Percentiles rank a stretch among this genome's conserved stretches.
Conservation (phyloP, 2,329 filamentous ascomycete species). For the Talaromyces sp. region DNA sequence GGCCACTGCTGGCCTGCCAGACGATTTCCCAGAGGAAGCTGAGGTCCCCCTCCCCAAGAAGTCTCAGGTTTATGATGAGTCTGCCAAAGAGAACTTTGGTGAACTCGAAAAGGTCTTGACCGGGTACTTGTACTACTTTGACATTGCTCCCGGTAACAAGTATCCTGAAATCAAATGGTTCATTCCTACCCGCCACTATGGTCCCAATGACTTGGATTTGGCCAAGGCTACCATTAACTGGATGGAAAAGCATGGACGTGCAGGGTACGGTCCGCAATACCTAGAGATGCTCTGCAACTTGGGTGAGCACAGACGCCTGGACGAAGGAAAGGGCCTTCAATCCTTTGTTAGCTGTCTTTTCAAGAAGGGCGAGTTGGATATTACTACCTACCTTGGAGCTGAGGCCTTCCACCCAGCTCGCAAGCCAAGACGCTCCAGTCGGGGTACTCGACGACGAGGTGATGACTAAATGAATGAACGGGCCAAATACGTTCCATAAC, state of each 20-base stretch:
- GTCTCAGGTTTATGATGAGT: neutral
- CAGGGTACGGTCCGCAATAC: neutral
- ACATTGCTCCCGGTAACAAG: neutral
- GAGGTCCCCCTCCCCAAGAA: neutral
- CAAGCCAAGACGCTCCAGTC: neutral
- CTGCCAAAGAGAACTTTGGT: neutral
- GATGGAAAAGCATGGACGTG: neutral
- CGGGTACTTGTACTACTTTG: neutral
- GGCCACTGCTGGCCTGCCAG: neutral
- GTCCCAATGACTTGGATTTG: neutral
- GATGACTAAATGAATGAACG: neutral
- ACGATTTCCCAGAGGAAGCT: neutral
- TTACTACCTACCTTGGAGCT: neutral
- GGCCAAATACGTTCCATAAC: too few relatives aligned
- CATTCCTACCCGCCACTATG: neutral
- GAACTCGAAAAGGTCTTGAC: neutral
- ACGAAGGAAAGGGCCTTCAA: neutral
- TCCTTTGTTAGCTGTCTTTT: neutral
- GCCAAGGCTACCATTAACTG: neutral
- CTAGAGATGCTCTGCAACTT: neutral
- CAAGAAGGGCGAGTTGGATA: neutral
- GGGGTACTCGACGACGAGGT: neutral
- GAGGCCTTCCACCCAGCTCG: neutral
- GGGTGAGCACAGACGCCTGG: neutral
- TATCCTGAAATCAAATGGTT: neutral